Evolutionary conservation across 129 eudicot species (phyloP).

Genomic region (Glebionis coronaria): DNA sequence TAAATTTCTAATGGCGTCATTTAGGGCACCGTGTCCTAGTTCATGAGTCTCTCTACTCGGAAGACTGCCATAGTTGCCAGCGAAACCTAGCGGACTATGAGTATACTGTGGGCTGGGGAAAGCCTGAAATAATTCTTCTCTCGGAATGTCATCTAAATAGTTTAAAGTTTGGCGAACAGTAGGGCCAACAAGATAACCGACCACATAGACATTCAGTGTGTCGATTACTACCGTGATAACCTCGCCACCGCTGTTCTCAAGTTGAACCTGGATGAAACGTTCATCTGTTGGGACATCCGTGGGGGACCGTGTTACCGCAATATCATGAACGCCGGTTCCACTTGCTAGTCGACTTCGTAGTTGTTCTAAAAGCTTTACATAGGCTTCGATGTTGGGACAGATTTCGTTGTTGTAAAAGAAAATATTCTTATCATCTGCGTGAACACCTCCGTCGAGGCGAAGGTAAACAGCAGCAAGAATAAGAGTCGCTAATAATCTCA

Average conservation of each 20-base stretch:
- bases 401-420: background rate
- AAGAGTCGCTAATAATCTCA: background rate
- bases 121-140: conserved; percentile 3
- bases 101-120: background rate
- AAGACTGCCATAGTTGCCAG: background rate
- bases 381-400: background rate
- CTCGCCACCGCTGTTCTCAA: background rate
- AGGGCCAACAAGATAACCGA: conserved; percentile 4
- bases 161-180: background rate
- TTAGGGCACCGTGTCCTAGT: background rate
- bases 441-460: too few species aligned
- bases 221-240: background rate
- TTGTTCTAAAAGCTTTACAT: background rate
- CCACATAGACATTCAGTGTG: too few species aligned
- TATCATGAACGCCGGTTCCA: too few species aligned
- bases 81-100: background rate
- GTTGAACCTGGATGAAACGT: background rate
- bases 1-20: too few species aligned
- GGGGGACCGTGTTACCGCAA: too few species aligned
- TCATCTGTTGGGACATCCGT: too few species aligned
- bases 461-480: too few species aligned
- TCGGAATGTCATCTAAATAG: conserved; percentile 2
- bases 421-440: background rate
- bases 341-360: background rate
- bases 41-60: background rate